Evolutionary conservation across 306 rosid species (phyloP).

Genomic region (Quercus alba): DNA sequence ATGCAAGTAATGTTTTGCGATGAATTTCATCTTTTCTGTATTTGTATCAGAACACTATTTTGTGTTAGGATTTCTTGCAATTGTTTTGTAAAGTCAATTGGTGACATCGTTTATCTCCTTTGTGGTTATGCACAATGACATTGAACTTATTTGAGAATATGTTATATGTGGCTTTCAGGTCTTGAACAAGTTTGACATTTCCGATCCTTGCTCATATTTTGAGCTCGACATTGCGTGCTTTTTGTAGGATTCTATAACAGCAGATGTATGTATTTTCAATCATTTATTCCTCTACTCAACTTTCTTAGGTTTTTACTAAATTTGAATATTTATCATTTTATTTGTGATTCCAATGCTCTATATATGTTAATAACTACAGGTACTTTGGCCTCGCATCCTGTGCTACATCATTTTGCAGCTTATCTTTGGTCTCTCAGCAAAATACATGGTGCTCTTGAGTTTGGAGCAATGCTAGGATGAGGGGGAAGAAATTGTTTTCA

Average conservation of each 20-base stretch:
- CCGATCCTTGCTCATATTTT: constrained; percentile 90
- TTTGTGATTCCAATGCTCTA: background rate
- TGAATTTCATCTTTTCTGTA: background rate
- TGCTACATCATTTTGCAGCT: background rate
- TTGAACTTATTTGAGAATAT: background rate
- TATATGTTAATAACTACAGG: background rate
- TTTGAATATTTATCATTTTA: background rate
- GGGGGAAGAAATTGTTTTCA: background rate
- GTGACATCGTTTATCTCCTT: background rate
- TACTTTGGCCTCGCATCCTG: background rate
- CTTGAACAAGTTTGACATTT: constrained; percentile 73
- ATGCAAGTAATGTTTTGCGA: background rate
- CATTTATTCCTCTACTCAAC: background rate
- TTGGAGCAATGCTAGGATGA: background rate
- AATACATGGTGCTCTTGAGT: background rate
- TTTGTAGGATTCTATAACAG: constrained; percentile 30
- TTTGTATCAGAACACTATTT: background rate
- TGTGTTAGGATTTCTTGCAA: background rate
- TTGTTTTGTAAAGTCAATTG: background rate
- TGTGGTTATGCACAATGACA: background rate
- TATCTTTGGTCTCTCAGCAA: background rate
- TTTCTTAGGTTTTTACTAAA: background rate
- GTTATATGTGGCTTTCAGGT: constrained; percentile 51
- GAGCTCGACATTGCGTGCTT: constrained; percentile 69
- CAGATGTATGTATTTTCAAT: constrained; percentile 38